These are phyloP conservation scores for Dentipellis sp. DNA, from an alignment of 768 basidiomycete genomes.

Conservation along the genomic window DNA sequence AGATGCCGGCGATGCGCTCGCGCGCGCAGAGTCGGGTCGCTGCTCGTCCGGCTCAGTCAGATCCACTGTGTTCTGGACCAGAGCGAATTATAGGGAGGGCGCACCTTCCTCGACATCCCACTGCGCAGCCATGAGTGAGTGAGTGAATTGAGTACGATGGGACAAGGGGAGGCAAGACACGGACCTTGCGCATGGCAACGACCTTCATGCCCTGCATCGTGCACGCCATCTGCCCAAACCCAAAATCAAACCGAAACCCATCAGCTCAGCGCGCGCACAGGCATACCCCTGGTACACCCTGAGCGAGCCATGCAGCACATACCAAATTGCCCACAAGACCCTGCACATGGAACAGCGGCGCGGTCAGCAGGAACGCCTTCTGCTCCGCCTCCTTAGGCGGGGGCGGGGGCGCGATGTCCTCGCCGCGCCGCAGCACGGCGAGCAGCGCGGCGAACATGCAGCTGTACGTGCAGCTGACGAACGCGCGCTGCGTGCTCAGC, in stretches of 20 bases:
- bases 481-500: background rate
- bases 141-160: no score
- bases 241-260: no score
- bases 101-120: background rate
- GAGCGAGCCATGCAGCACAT: no score
- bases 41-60: background rate
- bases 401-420: constrained; percentile 40
- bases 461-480: background rate
- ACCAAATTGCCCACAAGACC: background rate
- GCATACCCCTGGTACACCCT: no score
- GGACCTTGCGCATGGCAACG: background rate
- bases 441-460: background rate
- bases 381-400: background rate
- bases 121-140: background rate
- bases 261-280: no score
- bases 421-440: background rate
- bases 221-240: background rate
- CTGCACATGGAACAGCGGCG: background rate
- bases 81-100: background rate
- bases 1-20: background rate
- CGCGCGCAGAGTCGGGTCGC: background rate
- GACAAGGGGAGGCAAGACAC: no score
- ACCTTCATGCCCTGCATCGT: background rate
- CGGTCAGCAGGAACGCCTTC: background rate
- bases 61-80: no score